Percentiles rank a stretch among this genome's conserved stretches.
Evolutionary conservation across 2,329 filamentous ascomycete genomes (phyloP).

Genomic region (Diaporthe vexans): DNA sequence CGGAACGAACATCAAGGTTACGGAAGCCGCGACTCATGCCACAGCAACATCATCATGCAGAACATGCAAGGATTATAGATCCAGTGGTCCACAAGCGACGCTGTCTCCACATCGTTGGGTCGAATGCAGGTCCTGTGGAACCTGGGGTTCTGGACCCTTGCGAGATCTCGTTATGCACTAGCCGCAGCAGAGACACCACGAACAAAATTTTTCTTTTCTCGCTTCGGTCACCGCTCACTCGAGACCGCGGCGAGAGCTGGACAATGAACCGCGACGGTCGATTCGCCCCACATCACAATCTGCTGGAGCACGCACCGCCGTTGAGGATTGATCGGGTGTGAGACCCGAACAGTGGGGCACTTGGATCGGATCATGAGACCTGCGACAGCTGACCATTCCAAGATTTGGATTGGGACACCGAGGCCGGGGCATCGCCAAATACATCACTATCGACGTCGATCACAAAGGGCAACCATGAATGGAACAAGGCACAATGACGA

Average conservation of each 20-base stretch:
- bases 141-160: conserved; percentile 29
- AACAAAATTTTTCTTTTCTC: not conserved
- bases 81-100: conserved; percentile 35
- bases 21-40: conserved; percentile 36
- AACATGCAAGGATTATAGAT: conserved; percentile 35
- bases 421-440: conserved; percentile 24
- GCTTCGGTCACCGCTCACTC: conserved; percentile 17
- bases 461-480: not conserved
- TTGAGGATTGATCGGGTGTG: conserved; percentile 2
- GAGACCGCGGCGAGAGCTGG: not conserved
- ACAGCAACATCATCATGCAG: conserved; percentile 40
- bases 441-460: conserved; percentile 33
- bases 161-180: conserved; percentile 22
- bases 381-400: conserved; percentile 13
- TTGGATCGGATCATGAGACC: not conserved
- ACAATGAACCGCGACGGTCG: not conserved
- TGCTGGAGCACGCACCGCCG: not conserved
- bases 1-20: conserved; percentile 26
- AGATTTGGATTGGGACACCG: not conserved
- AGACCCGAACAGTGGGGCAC: not conserved
- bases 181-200: conserved; percentile 2
- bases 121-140: conserved; percentile 36
- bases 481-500: not conserved
- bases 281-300: not conserved
- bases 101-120: conserved; percentile 33